These are phyloP conservation scores for Neurospora sp. DNA, from an alignment of 495 filamentous ascomycete genomes.

Conservation along the genomic window DNA sequence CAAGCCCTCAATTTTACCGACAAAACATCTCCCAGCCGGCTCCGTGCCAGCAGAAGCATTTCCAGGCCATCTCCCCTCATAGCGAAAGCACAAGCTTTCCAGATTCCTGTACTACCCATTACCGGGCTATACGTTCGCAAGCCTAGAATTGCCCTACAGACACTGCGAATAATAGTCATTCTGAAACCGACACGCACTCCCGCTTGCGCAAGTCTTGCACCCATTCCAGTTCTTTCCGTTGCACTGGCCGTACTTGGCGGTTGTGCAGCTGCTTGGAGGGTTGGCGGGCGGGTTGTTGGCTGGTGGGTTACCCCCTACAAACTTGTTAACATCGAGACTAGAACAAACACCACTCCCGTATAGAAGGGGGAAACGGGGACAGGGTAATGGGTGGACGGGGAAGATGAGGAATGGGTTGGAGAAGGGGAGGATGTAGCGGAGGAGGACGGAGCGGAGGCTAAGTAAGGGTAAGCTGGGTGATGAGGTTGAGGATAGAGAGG, in stretches of 20 bases:
- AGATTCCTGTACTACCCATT: not conserved
- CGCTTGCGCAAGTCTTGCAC: conserved; percentile 30
- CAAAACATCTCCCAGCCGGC: not conserved
- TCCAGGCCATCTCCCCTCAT: not conserved
- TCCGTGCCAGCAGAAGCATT: not conserved
- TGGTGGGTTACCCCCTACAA: not conserved
- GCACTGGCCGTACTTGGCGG: conserved; percentile 35
- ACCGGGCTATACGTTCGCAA: not conserved
- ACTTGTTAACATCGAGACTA: not conserved
- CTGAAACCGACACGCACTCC: conserved; percentile 32
- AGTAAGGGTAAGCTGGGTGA: not conserved
- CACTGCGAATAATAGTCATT: conserved; percentile 43
- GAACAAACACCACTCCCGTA: not conserved
- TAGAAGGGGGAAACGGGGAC: not conserved
- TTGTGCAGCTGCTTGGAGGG: conserved; percentile 9
- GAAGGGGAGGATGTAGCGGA: not conserved
- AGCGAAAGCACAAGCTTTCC: not conserved
- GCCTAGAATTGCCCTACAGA: conserved; percentile 7
- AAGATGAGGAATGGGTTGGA: not conserved
- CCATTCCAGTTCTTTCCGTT: conserved; percentile 39
- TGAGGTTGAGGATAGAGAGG: not conserved
- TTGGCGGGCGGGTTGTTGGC: not conserved
- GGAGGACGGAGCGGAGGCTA: not conserved
- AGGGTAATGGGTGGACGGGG: not conserved
- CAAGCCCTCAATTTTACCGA: not conserved